These are phyloP conservation scores for Epichloe hybrida DNA, from an alignment of 2,329 filamentous ascomycete genomes.

Conservation along the genomic window DNA sequence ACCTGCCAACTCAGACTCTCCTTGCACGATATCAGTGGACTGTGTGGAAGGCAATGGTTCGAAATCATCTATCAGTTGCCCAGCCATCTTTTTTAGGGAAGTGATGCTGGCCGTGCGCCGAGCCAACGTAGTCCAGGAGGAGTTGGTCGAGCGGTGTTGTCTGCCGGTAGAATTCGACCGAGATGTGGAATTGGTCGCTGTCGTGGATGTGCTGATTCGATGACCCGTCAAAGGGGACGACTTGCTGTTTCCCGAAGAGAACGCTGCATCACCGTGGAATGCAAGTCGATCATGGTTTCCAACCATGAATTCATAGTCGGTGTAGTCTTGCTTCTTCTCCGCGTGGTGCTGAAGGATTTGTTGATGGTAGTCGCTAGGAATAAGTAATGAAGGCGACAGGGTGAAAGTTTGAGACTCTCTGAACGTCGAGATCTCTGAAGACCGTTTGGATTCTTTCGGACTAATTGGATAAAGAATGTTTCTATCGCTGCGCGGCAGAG, in stretches of 20 bases:
- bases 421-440: conserved; percentile 39
- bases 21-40: conserved; percentile 8
- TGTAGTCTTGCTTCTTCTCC: conserved; percentile 14
- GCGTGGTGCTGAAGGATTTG: conserved; percentile 30
- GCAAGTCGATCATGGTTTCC: conserved; percentile 6
- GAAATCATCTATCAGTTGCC: conserved; percentile 16
- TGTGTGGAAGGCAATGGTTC: conserved; percentile 19
- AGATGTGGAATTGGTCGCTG: conserved; percentile 32
- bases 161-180: conserved; percentile 34
- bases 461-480: conserved; percentile 18
- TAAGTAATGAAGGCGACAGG: conserved; percentile 48
- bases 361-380: conserved; percentile 44
- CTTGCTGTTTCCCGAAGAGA: conserved; percentile 8
- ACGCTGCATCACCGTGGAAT: conserved; percentile 9
- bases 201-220: conserved; percentile 43
- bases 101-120: conserved; percentile 40
- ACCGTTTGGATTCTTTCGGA: conserved; percentile 23
- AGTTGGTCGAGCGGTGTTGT: conserved; percentile 40
- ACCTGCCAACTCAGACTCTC: conserved; percentile 6
- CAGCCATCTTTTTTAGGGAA: conserved; percentile 25
- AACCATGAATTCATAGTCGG: conserved; percentile 19
- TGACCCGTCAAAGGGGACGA: conserved; percentile 17
- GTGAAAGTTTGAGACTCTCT: conserved; percentile 46
- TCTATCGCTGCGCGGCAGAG: conserved; percentile 29
- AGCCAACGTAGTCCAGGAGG: conserved; percentile 39